These are phyloP conservation scores for Nothopassalora personata DNA, from an alignment of 2,329 filamentous ascomycete genomes.

Conservation along the genomic window DNA sequence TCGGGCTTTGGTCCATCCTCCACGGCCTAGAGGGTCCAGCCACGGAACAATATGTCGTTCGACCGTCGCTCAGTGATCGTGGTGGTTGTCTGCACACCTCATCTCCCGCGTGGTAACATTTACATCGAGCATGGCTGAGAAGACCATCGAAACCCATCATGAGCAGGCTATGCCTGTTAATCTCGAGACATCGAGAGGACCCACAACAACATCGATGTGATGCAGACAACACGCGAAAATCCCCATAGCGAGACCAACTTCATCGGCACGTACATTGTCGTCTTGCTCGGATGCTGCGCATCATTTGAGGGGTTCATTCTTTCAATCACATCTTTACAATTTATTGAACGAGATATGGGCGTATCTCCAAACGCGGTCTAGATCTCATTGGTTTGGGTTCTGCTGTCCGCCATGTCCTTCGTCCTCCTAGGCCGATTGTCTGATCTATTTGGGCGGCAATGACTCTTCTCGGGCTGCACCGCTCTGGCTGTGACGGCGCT, in stretches of 20 bases:
- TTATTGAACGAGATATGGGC: neutral
- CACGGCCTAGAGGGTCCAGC: no score
- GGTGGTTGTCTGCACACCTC: no score
- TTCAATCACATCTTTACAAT: neutral
- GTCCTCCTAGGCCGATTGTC: slow-evolving; percentile 4
- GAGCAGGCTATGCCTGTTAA: neutral
- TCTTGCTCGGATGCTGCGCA: neutral
- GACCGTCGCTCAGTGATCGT: no score
- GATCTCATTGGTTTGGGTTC: slow-evolving; percentile 3
- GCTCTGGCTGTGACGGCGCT: no score
- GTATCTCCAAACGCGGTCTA: neutral
- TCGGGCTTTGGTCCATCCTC: no score
- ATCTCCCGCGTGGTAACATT: no score
- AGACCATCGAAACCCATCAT: no score
- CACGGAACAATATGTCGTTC: no score
- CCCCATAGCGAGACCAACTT: neutral
- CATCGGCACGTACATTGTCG: slow-evolving; percentile 1
- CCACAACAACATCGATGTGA: neutral
- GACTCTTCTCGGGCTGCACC: slow-evolving; percentile 7
- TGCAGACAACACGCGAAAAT: neutral
- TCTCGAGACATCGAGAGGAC: neutral
- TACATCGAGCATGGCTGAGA: no score
- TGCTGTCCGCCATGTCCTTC: neutral
- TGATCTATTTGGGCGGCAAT: slow-evolving; percentile 9
- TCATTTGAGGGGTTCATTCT: neutral